Percentiles rank a stretch among this genome's conserved stretches.
Conservation (phyloP, 2,329 filamentous ascomycete species). For the Cladosporium sp. region DNA sequence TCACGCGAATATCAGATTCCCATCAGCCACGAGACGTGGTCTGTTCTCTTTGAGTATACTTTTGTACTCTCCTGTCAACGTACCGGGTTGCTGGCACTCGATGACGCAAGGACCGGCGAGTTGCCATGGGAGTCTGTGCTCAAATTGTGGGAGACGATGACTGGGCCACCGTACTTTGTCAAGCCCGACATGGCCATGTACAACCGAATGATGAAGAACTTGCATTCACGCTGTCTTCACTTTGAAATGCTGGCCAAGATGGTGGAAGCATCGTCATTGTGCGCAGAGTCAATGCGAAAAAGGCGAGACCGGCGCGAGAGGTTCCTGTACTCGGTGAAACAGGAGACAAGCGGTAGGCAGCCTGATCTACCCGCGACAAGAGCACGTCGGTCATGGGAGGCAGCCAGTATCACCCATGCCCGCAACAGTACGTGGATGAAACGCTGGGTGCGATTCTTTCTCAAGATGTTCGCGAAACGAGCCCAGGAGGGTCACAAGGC, state of each 20-base stretch:
- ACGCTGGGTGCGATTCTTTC: slow-evolving; percentile 27
- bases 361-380: not conserved
- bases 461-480: slow-evolving; percentile 14
- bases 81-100: slow-evolving; percentile 25
- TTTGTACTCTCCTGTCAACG: slow-evolving; percentile 50
- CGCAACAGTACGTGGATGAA: slow-evolving; percentile 21
- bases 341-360: not conserved
- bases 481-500: not conserved
- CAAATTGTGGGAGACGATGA: slow-evolving; percentile 57
- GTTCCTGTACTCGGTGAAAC: not conserved
- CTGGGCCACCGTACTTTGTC: slow-evolving; percentile 51
- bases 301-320: not conserved
- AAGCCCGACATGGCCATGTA: slow-evolving; percentile 55
- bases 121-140: slow-evolving; percentile 44
- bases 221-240: slow-evolving; percentile 14
- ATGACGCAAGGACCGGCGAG: slow-evolving; percentile 30
- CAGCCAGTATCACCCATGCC: slow-evolving; percentile 12
- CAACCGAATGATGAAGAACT: slow-evolving; percentile 31
- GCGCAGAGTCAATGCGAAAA: not conserved
- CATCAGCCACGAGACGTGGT: slow-evolving; percentile 59
- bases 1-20: slow-evolving; percentile 55
- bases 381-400: slow-evolving; percentile 3
- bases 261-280: not conserved
- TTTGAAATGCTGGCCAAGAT: not conserved
- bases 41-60: slow-evolving; percentile 62